A percentile compares a stretch with the other conserved stretches of the same genome.
phyloP scores from a whole-genome alignment of 1,139 yeast species.

The Pichia sp. region DNA sequence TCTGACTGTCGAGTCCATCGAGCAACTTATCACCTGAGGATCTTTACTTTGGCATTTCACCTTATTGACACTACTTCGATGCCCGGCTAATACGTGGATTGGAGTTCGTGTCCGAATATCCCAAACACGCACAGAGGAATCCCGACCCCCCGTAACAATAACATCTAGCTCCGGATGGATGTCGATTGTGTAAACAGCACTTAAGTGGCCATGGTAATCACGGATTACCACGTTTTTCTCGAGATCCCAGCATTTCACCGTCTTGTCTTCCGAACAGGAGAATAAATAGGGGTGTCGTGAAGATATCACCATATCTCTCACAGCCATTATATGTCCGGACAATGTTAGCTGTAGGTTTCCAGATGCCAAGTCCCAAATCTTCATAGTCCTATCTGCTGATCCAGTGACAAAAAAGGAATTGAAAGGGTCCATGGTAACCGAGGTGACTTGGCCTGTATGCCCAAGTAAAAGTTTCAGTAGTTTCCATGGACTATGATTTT shows the following conservation, averaged over 20 bases:
- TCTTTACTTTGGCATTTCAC: slow-evolving; percentile 66
- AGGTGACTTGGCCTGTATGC: slow-evolving; percentile 89
- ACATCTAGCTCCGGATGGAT: slow-evolving; percentile 85
- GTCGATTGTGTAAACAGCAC: slow-evolving; percentile 80
- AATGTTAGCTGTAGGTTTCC: slow-evolving; percentile 68
- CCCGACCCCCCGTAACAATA: slow-evolving; percentile 88
- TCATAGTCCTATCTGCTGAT: slow-evolving; percentile 81
- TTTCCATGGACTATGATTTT: slow-evolving; percentile 64
- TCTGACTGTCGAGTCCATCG: slow-evolving; percentile 80
- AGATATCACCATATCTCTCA: slow-evolving; percentile 72
- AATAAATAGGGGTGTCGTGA: slow-evolving; percentile 80
- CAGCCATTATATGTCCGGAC: slow-evolving; percentile 90
- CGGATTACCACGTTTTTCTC: slow-evolving; percentile 79
- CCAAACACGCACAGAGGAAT: slow-evolving; percentile 86
- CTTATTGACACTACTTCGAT: slow-evolving; percentile 66
- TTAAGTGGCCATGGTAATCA: slow-evolving; percentile 90
- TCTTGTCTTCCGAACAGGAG: slow-evolving; percentile 89
- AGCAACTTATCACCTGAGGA: slow-evolving; percentile 81
- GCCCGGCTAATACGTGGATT: slow-evolving; percentile 78
- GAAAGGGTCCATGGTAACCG: slow-evolving; percentile 76
- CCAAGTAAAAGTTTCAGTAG: slow-evolving; percentile 75
- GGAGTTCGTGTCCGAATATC: slow-evolving; percentile 80
- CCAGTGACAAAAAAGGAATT: slow-evolving; percentile 93
- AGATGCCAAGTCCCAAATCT: slow-evolving; percentile 84
- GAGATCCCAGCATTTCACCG: slow-evolving; percentile 93